Percentiles rank a stretch among this genome's conserved stretches.
Conservation (phyloP, 2,329 filamentous ascomycete genomes). For the Raffaelea arxii region DNA sequence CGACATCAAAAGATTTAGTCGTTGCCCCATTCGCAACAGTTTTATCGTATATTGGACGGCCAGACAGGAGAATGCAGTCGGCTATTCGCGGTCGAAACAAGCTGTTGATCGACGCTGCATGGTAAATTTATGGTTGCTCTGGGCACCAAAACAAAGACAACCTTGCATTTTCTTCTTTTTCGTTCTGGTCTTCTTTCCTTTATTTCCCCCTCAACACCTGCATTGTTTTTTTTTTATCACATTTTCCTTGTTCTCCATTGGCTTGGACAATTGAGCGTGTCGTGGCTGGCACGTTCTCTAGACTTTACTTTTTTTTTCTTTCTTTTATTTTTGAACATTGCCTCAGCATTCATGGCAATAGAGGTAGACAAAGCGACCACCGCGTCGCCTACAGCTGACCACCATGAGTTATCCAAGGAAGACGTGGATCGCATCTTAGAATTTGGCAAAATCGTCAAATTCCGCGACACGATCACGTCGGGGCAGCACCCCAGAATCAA, state of each 20-base stretch:
- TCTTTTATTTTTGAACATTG: neutral
- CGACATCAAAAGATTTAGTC: no score
- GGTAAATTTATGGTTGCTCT: no score
- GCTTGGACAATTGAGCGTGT: neutral
- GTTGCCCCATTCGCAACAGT: neutral
- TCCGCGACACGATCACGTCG: slow-evolving; percentile 72
- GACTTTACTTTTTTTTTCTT: neutral
- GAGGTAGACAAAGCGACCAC: slow-evolving; percentile 8
- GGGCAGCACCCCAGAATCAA: slow-evolving; percentile 62
- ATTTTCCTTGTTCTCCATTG: no score
- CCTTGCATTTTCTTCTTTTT: no score
- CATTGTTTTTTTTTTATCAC: neutral
- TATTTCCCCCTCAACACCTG: neutral
- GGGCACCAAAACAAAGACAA: no score
- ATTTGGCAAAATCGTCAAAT: slow-evolving; percentile 70
- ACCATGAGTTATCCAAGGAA: slow-evolving; percentile 25
- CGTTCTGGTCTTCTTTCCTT: neutral
- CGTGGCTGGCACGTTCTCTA: neutral
- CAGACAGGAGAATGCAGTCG: slow-evolving; percentile 1
- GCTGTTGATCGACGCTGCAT: neutral
- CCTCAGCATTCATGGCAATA: slow-evolving; percentile 11
- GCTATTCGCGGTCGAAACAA: neutral
- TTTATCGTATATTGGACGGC: neutral
- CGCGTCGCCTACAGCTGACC: neutral
- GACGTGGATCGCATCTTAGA: slow-evolving; percentile 52